A percentile compares a stretch with the other conserved stretches of the same genome.
phyloP scores from a whole-genome alignment of 306 rosid genomes.

The Quercus variabilis region DNA sequence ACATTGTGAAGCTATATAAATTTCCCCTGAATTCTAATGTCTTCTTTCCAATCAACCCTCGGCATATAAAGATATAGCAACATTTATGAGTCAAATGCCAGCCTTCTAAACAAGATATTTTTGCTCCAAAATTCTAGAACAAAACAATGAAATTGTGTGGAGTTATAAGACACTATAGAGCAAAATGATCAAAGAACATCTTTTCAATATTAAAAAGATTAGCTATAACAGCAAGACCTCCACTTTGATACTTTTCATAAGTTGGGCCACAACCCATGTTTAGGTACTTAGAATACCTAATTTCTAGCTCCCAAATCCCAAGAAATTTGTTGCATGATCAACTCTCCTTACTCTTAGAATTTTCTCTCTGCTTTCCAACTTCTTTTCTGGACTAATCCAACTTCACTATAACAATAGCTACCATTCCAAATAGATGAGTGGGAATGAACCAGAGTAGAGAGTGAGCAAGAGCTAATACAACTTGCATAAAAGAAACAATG shows the following conservation, averaged over 20 bases:
- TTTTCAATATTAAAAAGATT: background rate
- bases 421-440: background rate
- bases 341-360: background rate
- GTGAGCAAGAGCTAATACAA: background rate
- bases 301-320: background rate
- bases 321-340: background rate
- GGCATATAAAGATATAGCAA: background rate
- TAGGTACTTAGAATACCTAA: background rate
- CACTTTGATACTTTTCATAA: background rate
- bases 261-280: background rate
- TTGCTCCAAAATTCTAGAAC: background rate
- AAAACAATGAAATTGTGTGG: background rate
- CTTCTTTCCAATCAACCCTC: background rate
- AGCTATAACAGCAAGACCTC: background rate
- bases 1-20: background rate
- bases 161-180: background rate
- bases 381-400: background rate
- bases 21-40: background rate
- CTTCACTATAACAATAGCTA: background rate
- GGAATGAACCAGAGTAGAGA: background rate
- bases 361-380: background rate
- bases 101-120: background rate
- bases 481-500: background rate
- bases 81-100: background rate
- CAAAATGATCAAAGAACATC: background rate